Conservation (phyloP, 257 asterid species). For the Solanum arcanum region DNA sequence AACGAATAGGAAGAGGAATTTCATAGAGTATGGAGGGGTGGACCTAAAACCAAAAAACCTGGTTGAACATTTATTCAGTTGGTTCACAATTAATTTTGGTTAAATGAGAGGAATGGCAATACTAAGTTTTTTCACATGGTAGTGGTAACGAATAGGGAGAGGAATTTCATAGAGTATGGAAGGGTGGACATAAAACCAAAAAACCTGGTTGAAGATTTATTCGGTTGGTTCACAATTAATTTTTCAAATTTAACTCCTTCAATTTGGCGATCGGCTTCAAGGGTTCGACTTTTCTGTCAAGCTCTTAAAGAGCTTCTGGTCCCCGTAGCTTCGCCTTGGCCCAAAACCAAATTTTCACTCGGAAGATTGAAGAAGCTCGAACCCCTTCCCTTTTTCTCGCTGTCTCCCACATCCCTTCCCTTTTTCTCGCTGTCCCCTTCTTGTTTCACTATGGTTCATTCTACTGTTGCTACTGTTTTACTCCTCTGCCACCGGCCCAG, state of each 20-base stretch:
- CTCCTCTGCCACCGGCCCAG: not conserved
- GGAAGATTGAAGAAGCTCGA: not conserved
- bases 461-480: not conserved
- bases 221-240: too few relatives aligned
- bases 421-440: not conserved
- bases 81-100: not conserved
- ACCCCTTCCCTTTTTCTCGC: not conserved
- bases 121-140: not conserved
- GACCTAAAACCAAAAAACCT: not conserved
- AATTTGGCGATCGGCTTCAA: not conserved
- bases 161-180: not conserved
- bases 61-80: not conserved
- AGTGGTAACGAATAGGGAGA: not conserved
- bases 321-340: not conserved
- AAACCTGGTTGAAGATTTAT: not conserved
- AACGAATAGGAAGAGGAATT: not conserved
- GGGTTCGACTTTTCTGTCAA: not conserved
- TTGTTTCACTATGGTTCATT: not conserved
- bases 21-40: not conserved
- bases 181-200: not conserved
- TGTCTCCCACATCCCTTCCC: not conserved
- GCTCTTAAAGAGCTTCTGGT: not conserved
- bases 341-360: not conserved
- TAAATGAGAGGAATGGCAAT: not conserved
- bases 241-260: not conserved